A percentile compares a stretch with the other conserved stretches of the same genome.
Conservation (phyloP, 345 rosid species). For the Cardiospermum halicacabum region DNA sequence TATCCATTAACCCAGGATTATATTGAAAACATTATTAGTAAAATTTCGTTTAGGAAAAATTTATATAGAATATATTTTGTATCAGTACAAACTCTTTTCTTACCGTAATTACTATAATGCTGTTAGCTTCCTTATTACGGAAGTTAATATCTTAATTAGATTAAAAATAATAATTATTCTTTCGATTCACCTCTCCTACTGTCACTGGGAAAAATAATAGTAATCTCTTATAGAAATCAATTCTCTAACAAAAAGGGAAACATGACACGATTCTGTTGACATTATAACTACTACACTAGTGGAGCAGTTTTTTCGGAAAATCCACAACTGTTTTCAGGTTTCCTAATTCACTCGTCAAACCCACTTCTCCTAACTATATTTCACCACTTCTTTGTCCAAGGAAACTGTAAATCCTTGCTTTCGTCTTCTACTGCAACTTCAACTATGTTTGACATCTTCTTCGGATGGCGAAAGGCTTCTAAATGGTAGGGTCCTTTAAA, state of each 20-base stretch:
- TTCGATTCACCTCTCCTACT: background rate
- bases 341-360: conserved; percentile 28
- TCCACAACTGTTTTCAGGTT: conserved; percentile 17
- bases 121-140: background rate
- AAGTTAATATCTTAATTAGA: background rate
- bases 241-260: no score
- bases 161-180: background rate
- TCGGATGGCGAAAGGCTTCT: conserved; percentile 80
- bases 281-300: conserved; percentile 8
- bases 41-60: no score
- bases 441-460: conserved; percentile 61
- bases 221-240: no score
- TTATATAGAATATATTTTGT: no score
- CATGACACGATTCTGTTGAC: no score
- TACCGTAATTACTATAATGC: background rate
- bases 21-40: no score
- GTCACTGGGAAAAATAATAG: background rate
- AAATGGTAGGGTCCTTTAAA: conserved; percentile 53
- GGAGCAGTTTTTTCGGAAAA: conserved; percentile 34
- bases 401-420: background rate
- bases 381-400: conserved; percentile 3
- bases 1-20: no score
- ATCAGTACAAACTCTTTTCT: background rate
- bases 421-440: conserved; percentile 8
- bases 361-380: conserved; percentile 39